Conservation (phyloP, 1,139 yeast species). For the Candida pseudoviswanathii region DNA sequence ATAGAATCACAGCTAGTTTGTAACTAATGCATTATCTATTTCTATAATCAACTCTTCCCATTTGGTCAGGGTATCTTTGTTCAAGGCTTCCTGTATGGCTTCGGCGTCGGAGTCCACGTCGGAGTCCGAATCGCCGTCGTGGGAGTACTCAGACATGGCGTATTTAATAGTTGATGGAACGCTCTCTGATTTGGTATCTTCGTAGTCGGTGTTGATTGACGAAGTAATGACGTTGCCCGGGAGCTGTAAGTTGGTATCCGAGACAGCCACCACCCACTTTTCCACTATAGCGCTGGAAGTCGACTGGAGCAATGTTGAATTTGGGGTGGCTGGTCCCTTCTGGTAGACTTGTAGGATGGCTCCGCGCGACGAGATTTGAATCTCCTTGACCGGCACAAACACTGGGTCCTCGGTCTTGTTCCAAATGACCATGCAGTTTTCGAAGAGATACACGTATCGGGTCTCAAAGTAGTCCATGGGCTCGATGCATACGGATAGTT, state of each 20-base stretch:
- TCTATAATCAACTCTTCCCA: slow-evolving; percentile 12
- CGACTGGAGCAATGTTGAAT: slow-evolving; percentile 9
- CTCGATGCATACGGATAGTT: slow-evolving; percentile 21
- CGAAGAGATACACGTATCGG: slow-evolving; percentile 34
- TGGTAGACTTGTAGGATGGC: slow-evolving; percentile 11
- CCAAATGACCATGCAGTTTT: slow-evolving; percentile 34
- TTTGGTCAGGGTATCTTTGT: neutral
- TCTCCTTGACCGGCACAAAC: slow-evolving; percentile 10
- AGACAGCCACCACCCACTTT: slow-evolving; percentile 49
- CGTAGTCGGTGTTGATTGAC: slow-evolving; percentile 22
- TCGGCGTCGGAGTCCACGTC: slow-evolving; percentile 16
- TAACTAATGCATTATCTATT: slow-evolving; percentile 11
- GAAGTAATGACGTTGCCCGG: slow-evolving; percentile 44
- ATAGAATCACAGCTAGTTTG: slow-evolving; percentile 33
- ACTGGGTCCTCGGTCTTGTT: slow-evolving; percentile 8
- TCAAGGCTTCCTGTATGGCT: slow-evolving; percentile 10
- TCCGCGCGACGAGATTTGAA: slow-evolving; percentile 13
- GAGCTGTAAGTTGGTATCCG: slow-evolving; percentile 33
- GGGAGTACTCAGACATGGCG: neutral
- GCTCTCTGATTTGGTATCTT: neutral
- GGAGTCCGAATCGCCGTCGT: slow-evolving; percentile 4
- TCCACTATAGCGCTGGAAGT: slow-evolving; percentile 32
- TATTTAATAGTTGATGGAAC: neutral
- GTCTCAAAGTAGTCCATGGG: slow-evolving; percentile 11
- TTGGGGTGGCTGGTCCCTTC: neutral